Conservation (phyloP, 2,329 filamentous ascomycete genomes). For the Geosmithia flava region DNA sequence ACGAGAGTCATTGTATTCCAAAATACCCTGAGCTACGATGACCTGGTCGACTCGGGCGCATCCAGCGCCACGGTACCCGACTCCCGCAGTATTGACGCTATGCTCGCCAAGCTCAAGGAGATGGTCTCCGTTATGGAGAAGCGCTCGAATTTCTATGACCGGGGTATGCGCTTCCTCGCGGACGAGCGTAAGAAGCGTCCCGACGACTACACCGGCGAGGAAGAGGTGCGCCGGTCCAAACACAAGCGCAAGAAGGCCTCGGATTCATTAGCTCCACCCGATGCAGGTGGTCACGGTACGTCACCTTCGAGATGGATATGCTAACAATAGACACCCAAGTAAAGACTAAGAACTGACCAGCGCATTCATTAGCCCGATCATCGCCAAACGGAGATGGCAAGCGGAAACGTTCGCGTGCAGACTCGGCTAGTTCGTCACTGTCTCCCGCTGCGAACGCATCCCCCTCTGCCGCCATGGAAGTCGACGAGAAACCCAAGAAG, state of each 20-base stretch:
- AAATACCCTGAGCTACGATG: conserved; percentile 48
- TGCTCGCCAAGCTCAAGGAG: conserved; percentile 50
- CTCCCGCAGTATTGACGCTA: conserved; percentile 49
- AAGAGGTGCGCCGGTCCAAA: conserved; percentile 47
- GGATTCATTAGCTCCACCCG: conserved; percentile 43
- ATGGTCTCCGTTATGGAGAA: conserved; percentile 56
- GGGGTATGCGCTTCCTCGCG: conserved; percentile 59
- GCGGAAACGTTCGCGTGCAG: conserved; percentile 37
- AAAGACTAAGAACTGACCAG: neutral
- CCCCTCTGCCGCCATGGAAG: conserved; percentile 40
- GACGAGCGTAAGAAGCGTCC: conserved; percentile 50
- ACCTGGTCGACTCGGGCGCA: conserved; percentile 52
- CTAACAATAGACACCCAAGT: neutral
- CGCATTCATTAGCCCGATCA: conserved; percentile 29
- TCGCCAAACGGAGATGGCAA: conserved; percentile 40
- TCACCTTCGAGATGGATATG: neutral
- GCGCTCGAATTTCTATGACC: conserved; percentile 56
- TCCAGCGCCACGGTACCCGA: conserved; percentile 47
- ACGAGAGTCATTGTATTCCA: conserved; percentile 47
- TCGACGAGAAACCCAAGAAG: conserved; percentile 39
- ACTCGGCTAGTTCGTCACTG: conserved; percentile 46
- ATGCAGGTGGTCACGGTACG: conserved; percentile 24
- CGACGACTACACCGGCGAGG: conserved; percentile 38
- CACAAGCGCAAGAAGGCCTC: conserved; percentile 70
- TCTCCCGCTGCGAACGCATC: conserved; percentile 41